Percentiles rank a stretch among this genome's conserved stretches.
These are phyloP conservation scores for Scheffersomyces lignicola DNA, from an alignment of 1,139 yeast species.

Conservation along the genomic window DNA sequence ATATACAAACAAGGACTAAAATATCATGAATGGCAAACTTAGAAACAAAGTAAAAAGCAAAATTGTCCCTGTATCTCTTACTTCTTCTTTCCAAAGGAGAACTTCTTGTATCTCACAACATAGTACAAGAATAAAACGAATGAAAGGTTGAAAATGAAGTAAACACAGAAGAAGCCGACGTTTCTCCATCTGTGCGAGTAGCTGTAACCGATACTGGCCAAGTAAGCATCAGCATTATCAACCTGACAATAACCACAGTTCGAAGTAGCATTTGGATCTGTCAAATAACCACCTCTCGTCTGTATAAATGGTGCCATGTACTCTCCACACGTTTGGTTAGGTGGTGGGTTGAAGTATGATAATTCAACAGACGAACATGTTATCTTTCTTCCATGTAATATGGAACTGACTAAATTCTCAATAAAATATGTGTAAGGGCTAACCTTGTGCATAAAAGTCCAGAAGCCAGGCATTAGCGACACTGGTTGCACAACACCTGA, in stretches of 20 bases:
- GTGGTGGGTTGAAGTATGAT: conserved; percentile 54
- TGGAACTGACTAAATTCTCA: conserved; percentile 52
- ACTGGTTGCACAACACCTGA: conserved; percentile 67
- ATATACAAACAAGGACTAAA: too few species aligned
- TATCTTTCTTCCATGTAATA: conserved; percentile 58
- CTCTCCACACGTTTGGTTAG: conserved; percentile 58
- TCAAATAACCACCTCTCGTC: conserved; percentile 49
- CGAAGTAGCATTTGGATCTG: conserved; percentile 50
- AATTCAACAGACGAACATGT: conserved; percentile 53
- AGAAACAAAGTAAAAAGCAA: too few species aligned
- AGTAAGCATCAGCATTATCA: conserved; percentile 52
- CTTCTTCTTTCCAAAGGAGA: conserved; percentile 10
- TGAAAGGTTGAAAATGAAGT: conserved; percentile 51
- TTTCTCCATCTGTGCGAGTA: conserved; percentile 63
- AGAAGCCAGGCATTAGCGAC: conserved; percentile 63
- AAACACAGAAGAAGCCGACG: conserved; percentile 59
- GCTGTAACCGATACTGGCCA: conserved; percentile 43
- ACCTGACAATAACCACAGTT: conserved; percentile 62
- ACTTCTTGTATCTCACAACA: conserved; percentile 17
- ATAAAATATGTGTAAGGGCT: conserved; percentile 72
- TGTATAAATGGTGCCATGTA: conserved; percentile 35
- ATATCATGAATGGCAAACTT: too few species aligned
- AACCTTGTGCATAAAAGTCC: conserved; percentile 63
- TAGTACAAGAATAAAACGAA: conserved; percentile 23
- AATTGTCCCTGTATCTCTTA: conserved; percentile 5